phyloP scores from a whole-genome alignment of 495 filamentous ascomycete genomes.

The Tetracladium setigerum region DNA sequence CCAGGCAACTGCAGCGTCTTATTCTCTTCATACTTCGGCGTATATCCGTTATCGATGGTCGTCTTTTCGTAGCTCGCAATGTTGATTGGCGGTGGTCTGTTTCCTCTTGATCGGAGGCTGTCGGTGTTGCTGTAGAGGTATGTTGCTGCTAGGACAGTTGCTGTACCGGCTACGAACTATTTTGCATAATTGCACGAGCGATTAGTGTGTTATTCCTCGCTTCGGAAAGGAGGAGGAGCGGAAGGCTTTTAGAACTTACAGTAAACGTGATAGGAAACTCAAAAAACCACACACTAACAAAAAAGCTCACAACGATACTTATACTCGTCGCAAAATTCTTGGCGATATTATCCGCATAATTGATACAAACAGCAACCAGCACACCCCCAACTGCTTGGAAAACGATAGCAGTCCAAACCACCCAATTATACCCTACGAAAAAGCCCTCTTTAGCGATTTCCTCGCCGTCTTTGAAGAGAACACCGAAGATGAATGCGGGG shows the following conservation, averaged over 20 bases:
- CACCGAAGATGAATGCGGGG: slow-evolving; percentile 76
- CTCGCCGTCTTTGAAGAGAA: slow-evolving; percentile 78
- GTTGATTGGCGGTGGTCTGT: slow-evolving; percentile 64
- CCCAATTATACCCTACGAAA: slow-evolving; percentile 86
- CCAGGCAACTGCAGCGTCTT: background rate
- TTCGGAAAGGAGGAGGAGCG: background rate
- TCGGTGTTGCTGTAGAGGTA: slow-evolving; percentile 69
- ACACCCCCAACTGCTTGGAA: slow-evolving; percentile 82
- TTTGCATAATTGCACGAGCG: slow-evolving; percentile 13
- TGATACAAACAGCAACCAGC: slow-evolving; percentile 74
- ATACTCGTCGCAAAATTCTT: slow-evolving; percentile 91
- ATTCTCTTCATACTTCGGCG: slow-evolving; percentile 19
- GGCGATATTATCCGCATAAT: slow-evolving; percentile 79
- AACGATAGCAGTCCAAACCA: slow-evolving; percentile 79
- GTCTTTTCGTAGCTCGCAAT: slow-evolving; percentile 73
- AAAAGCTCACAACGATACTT: slow-evolving; percentile 75
- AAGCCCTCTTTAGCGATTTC: slow-evolving; percentile 78
- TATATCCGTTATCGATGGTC: slow-evolving; percentile 26
- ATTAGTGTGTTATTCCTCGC: background rate
- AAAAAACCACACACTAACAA: slow-evolving; percentile 82
- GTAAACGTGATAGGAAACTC: slow-evolving; percentile 60
- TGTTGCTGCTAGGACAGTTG: slow-evolving; percentile 68
- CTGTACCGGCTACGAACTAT: slow-evolving; percentile 79
- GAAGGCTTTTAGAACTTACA: slow-evolving; percentile 45
- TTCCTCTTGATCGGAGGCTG: slow-evolving; percentile 29